These are phyloP conservation scores for Boletus patriciae DNA, from an alignment of 768 basidiomycete species.

Conservation along the genomic window DNA sequence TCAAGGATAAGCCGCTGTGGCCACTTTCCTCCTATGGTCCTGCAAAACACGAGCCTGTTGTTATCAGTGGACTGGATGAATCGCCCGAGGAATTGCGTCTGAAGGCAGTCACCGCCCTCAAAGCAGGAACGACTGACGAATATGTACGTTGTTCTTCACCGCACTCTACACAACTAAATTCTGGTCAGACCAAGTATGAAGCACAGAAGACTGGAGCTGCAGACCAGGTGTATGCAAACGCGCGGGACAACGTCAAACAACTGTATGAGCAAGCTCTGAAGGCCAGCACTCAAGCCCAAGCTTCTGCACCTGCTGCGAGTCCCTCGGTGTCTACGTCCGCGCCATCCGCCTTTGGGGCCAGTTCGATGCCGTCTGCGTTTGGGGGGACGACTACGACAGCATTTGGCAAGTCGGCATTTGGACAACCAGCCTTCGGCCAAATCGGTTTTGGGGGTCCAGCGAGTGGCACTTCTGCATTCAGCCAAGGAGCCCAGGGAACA, in stretches of 20 bases:
- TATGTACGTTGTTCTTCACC: conserved; percentile 55
- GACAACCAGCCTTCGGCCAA: conserved; percentile 42
- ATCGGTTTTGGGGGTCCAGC: conserved; percentile 27
- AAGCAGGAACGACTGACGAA: conserved; percentile 54
- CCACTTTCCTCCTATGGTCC: conserved; percentile 78
- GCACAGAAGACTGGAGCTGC: conserved; percentile 52
- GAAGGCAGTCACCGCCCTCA: conserved; percentile 56
- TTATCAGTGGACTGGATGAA: conserved; percentile 67
- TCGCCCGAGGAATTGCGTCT: conserved; percentile 78
- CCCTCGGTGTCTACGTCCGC: conserved; percentile 25
- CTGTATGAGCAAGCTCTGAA: conserved; percentile 54
- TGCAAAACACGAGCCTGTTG: conserved; percentile 66
- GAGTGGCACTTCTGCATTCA: conserved; percentile 23
- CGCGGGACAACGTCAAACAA: conserved; percentile 47
- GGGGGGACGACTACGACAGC: conserved; percentile 27
- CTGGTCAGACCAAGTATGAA: conserved; percentile 57
- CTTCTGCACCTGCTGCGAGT: conserved; percentile 6
- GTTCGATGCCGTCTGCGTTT: conserved; percentile 33
- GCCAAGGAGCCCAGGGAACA: conserved; percentile 28
- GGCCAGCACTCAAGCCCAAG: conserved; percentile 35
- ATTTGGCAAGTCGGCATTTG: conserved; percentile 35
- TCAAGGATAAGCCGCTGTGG: conserved; percentile 73
- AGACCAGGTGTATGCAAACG: conserved; percentile 49
- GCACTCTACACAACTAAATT: conserved; percentile 1
- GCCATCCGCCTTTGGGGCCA: conserved; percentile 41